A percentile compares a stretch with the other conserved stretches of the same genome.
phyloP scores from a whole-genome alignment of 148 eudicot species.

The Spergularia bocconei region DNA sequence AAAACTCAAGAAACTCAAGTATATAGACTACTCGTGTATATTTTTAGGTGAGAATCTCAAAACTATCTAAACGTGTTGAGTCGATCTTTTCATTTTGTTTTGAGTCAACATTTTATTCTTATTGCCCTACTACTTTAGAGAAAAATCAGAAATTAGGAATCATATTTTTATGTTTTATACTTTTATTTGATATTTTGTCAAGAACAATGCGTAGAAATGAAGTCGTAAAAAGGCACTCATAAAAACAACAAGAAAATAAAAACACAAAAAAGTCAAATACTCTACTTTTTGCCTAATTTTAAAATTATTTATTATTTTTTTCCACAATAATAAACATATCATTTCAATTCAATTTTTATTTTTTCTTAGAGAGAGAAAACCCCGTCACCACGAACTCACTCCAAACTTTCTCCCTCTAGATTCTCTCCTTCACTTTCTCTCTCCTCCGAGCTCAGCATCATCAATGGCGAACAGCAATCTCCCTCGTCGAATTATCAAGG shows the following conservation, averaged over 20 bases:
- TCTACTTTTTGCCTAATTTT: neutral
- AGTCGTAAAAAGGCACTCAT: neutral
- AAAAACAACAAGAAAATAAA: neutral
- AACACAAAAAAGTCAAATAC: neutral
- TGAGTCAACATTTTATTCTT: too few relatives aligned
- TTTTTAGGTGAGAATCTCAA: too few relatives aligned
- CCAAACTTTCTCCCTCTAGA: conserved; percentile 9
- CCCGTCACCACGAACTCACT: neutral
- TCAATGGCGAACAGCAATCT: conserved; percentile 40
- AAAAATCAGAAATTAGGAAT: too few relatives aligned
- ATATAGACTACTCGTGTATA: too few relatives aligned
- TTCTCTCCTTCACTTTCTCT: conserved; percentile 21
- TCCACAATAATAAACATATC: neutral
- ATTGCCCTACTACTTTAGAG: too few relatives aligned
- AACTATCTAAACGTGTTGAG: too few relatives aligned
- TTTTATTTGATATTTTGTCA: too few relatives aligned
- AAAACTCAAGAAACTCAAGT: too few relatives aligned
- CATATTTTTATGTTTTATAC: fast-evolving
- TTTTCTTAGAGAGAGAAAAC: neutral
- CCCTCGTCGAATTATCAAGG: conserved; percentile 43
- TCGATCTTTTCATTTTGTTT: too few relatives aligned
- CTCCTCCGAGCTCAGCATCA: neutral
- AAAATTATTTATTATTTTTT: neutral
- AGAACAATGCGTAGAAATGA: conserved; percentile 21
- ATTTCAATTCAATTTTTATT: neutral